phyloP scores from a whole-genome alignment of 495 filamentous ascomycete species.

The Penicillium odoratum region DNA sequence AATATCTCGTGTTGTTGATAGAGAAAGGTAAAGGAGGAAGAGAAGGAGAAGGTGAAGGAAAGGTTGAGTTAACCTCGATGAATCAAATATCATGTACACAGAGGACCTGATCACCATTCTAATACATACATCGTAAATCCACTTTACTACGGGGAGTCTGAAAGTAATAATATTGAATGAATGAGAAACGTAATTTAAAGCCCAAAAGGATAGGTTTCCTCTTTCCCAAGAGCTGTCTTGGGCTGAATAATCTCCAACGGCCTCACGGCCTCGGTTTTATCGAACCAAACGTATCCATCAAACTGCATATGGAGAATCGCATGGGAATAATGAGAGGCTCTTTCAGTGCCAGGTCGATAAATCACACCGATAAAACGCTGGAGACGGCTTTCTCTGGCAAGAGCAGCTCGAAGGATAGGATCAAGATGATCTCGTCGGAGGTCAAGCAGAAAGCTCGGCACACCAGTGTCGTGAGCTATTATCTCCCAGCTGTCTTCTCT shows the following conservation, averaged over 20 bases:
- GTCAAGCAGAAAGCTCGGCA: slow-evolving; percentile 51
- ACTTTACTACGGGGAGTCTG: too few relatives aligned
- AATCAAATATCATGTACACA: too few relatives aligned
- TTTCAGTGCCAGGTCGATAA: slow-evolving; percentile 57
- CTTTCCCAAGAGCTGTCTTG: slow-evolving; percentile 41
- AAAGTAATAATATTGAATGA: too few relatives aligned
- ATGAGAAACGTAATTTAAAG: slow-evolving; percentile 13
- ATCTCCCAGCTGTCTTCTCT: slow-evolving; percentile 47
- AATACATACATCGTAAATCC: too few relatives aligned
- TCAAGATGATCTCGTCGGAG: slow-evolving; percentile 42
- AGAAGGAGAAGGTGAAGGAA: too few relatives aligned
- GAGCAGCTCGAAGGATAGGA: slow-evolving; percentile 35
- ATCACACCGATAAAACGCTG: slow-evolving; percentile 62
- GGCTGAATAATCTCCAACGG: slow-evolving; percentile 55
- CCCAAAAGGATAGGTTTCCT: slow-evolving; percentile 61
- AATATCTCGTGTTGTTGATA: too few relatives aligned
- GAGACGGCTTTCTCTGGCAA: slow-evolving; percentile 42
- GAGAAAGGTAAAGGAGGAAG: too few relatives aligned
- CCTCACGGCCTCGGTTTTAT: slow-evolving; percentile 51
- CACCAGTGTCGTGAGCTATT: slow-evolving; percentile 43
- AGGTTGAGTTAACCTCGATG: too few relatives aligned
- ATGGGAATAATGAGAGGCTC: slow-evolving; percentile 54
- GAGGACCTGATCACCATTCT: too few relatives aligned
- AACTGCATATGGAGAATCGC: slow-evolving; percentile 56
- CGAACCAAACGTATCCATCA: slow-evolving; percentile 59